Percentiles rank a stretch among this genome's conserved stretches.
These are phyloP conservation scores for Epichloe gansuensis DNA, from an alignment of 2,329 filamentous ascomycete species.

Conservation along the genomic window DNA sequence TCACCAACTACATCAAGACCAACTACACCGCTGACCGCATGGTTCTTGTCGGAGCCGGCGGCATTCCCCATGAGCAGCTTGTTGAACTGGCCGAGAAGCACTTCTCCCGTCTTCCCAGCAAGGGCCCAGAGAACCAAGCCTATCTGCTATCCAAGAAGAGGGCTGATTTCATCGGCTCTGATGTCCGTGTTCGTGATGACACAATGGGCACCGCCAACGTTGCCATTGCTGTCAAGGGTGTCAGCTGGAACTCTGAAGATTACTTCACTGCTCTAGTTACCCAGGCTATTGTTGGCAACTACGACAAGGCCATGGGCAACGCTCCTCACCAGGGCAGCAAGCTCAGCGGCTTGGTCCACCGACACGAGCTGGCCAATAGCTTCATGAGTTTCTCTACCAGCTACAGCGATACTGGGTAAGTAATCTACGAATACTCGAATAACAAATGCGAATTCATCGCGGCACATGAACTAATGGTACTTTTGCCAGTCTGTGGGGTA, in stretches of 20 bases:
- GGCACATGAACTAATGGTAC: not conserved
- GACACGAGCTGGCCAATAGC: conserved; percentile 94
- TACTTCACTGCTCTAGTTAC: conserved; percentile 98
- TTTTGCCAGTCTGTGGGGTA: conserved; percentile 78
- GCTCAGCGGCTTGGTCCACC: conserved; percentile 87
- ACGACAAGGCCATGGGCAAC: conserved; percentile 97
- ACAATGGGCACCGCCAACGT: conserved; percentile 94
- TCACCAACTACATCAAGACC: conserved; percentile 94
- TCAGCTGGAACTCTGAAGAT: conserved; percentile 98
- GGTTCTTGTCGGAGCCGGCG: conserved; percentile 93
- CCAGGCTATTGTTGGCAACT: conserved; percentile 98
- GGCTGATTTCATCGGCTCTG: conserved; percentile 93
- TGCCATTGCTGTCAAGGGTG: conserved; percentile 95
- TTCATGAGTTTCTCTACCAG: conserved; percentile 99
- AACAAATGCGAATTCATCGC: not conserved
- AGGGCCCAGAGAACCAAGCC: conserved; percentile 61
- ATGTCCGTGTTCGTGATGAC: conserved; percentile 91
- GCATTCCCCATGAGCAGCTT: conserved; percentile 84
- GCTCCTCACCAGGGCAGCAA: conserved; percentile 96
- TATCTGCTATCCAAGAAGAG: conserved; percentile 70
- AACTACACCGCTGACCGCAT: conserved; percentile 99
- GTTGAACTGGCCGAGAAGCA: conserved; percentile 95
- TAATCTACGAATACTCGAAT: conserved; percentile 6
- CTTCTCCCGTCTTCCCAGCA: conserved; percentile 68
- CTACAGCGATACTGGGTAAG: conserved; percentile 97